These are phyloP conservation scores for Termitomyces sp. DNA, from an alignment of 768 basidiomycete species.

Conservation along the genomic window DNA sequence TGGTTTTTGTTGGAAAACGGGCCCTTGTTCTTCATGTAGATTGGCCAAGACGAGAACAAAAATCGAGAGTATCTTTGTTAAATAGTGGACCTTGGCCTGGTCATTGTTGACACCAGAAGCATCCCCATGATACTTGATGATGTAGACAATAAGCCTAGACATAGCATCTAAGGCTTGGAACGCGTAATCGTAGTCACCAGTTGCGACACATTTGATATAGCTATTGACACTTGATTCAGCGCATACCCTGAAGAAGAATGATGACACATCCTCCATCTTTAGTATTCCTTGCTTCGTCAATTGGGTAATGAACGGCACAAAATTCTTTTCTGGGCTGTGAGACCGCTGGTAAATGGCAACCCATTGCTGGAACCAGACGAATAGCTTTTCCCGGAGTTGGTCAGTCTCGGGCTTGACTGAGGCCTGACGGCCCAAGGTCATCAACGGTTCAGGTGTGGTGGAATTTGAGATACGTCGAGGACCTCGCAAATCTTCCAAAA, in stretches of 20 bases:
- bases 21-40: constrained; percentile 90
- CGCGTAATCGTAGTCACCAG: constrained; percentile 68
- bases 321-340: constrained; percentile 87
- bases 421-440: constrained; percentile 33
- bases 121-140: constrained; percentile 99
- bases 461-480: constrained; percentile 44
- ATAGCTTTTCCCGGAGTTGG: constrained; percentile 68
- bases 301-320: constrained; percentile 95
- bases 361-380: constrained; percentile 92
- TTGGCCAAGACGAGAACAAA: constrained; percentile 94
- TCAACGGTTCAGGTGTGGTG: constrained; percentile 27
- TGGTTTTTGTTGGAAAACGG: constrained; percentile 91
- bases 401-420: constrained; percentile 67
- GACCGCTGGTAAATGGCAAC: constrained; percentile 91
- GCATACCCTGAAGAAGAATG: constrained; percentile 98
- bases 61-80: constrained; percentile 96
- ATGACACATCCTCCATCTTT: constrained; percentile 92
- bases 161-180: constrained; percentile 96
- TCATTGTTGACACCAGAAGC: constrained; percentile 89
- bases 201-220: constrained; percentile 71
- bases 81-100: constrained; percentile 92
- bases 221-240: constrained; percentile 90
- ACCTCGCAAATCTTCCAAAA: constrained; percentile 82
- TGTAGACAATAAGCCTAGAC: constrained; percentile 91
- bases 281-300: constrained; percentile 95